Percentiles rank a stretch among this genome's conserved stretches.
These are phyloP conservation scores for Exophiala dermatitidis DNA, from an alignment of 2,329 filamentous ascomycete genomes.

Conservation along the genomic window DNA sequence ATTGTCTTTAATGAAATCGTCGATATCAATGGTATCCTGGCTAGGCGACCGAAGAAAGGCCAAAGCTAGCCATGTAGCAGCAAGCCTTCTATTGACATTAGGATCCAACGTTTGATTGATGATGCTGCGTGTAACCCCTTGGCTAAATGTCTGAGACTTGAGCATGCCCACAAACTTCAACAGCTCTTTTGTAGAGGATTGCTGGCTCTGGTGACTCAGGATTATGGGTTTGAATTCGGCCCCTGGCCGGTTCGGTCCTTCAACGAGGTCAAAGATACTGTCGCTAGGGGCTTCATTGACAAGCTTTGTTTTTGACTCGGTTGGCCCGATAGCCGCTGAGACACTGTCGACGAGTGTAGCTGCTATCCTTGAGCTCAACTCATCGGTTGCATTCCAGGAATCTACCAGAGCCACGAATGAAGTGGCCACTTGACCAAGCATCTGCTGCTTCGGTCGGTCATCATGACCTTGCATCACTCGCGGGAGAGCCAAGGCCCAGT, in stretches of 20 bases:
- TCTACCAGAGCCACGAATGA: slow-evolving; percentile 60
- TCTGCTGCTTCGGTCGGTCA: slow-evolving; percentile 64
- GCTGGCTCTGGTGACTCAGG: slow-evolving; percentile 25
- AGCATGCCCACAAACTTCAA: slow-evolving; percentile 53
- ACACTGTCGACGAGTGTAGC: slow-evolving; percentile 69
- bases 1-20: slow-evolving; percentile 57
- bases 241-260: not conserved
- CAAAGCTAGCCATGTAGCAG: slow-evolving; percentile 74
- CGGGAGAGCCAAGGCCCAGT: slow-evolving; percentile 74
- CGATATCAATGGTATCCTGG: slow-evolving; percentile 48
- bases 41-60: slow-evolving; percentile 52
- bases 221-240: slow-evolving; percentile 18
- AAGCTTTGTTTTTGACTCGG: slow-evolving; percentile 7
- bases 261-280: slow-evolving; percentile 7
- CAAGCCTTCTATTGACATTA: slow-evolving; percentile 53
- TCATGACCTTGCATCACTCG: slow-evolving; percentile 78
- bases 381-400: slow-evolving; percentile 57
- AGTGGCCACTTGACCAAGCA: slow-evolving; percentile 68
- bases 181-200: slow-evolving; percentile 53
- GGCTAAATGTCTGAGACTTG: slow-evolving; percentile 37
- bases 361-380: slow-evolving; percentile 60
- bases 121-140: slow-evolving; percentile 56
- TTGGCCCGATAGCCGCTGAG: slow-evolving; percentile 39
- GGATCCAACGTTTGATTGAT: slow-evolving; percentile 56
- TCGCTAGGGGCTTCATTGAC: slow-evolving; percentile 8